A percentile compares a stretch with the other conserved stretches of the same genome.
phyloP scores from a whole-genome alignment of 1,284 basidiomycete species.

The Sporisorium graminicola region DNA sequence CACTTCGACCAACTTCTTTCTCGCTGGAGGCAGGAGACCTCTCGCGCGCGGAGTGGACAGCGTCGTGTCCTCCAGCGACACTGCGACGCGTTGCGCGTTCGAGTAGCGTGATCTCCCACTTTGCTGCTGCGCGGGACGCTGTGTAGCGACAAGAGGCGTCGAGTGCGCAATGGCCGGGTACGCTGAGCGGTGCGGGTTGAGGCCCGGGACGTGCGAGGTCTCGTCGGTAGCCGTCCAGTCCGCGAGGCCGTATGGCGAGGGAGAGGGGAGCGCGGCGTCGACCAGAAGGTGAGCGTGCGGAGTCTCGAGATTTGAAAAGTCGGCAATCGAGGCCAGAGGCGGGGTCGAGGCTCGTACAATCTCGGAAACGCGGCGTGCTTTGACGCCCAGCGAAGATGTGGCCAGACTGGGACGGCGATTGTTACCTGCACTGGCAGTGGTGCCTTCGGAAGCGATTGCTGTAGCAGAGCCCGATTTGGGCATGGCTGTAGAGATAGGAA shows the following conservation, averaged over 20 bases:
- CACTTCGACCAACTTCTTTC: background rate
- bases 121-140: background rate
- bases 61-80: background rate
- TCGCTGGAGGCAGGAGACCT: constrained; percentile 5
- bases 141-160: constrained; percentile 19
- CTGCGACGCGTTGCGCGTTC: constrained; percentile 38
- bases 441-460: background rate
- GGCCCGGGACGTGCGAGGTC: constrained; percentile 31
- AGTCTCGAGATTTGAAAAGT: constrained; percentile 30
- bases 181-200: constrained; percentile 10
- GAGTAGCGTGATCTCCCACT: constrained; percentile 34
- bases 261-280: constrained; percentile 32
- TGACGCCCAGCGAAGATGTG: constrained; percentile 40
- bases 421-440: background rate
- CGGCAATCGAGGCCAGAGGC: constrained; percentile 32
- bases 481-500: constrained; percentile 1
- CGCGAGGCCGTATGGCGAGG: constrained; percentile 33
- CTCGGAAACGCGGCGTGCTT: constrained; percentile 47
- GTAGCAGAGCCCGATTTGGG: constrained; percentile 4
- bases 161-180: constrained; percentile 17
- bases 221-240: constrained; percentile 48
- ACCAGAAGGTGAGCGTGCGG: constrained; percentile 30
- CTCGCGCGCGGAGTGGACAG: constrained; percentile 4
- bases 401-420: constrained; percentile 29
- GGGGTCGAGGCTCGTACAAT: constrained; percentile 43